Evolutionary conservation across 2,329 filamentous ascomycete genomes (phyloP).

Genomic region (Leptographium flavum): DNA sequence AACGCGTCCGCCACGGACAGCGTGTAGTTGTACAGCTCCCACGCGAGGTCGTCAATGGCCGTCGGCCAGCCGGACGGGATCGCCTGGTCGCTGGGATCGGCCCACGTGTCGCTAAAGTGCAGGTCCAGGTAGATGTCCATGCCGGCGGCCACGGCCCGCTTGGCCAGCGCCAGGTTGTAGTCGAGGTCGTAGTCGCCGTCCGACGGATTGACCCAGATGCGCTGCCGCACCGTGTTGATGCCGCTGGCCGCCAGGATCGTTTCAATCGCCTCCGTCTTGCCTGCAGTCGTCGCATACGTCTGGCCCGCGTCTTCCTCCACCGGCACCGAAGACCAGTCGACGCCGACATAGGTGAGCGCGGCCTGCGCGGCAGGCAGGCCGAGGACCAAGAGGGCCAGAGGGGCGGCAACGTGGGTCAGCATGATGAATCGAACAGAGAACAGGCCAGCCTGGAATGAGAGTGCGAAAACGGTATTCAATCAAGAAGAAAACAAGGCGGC

Average conservation of each 20-base stretch:
- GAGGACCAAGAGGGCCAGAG: background rate
- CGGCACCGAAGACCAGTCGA: slow-evolving; percentile 55
- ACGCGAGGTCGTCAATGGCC: slow-evolving; percentile 41
- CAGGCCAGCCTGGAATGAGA: too few species aligned
- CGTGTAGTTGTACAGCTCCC: slow-evolving; percentile 57
- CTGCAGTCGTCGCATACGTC: slow-evolving; percentile 42
- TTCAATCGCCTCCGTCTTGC: slow-evolving; percentile 40
- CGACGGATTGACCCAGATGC: slow-evolving; percentile 54
- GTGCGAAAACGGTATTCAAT: too few species aligned
- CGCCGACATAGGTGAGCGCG: slow-evolving; percentile 47
- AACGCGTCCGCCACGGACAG: slow-evolving; percentile 46
- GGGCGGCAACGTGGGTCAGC: background rate
- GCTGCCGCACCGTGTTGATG: slow-evolving; percentile 56
- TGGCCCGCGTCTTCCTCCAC: slow-evolving; percentile 48
- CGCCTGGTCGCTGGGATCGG: slow-evolving; percentile 48
- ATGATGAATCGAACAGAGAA: background rate
- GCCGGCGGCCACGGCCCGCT: slow-evolving; percentile 47
- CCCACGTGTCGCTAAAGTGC: slow-evolving; percentile 58
- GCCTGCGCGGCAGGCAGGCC: slow-evolving; percentile 2
- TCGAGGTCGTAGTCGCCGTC: slow-evolving; percentile 46
- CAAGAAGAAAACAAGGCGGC: too few species aligned
- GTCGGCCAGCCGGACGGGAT: slow-evolving; percentile 49
- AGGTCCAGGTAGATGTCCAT: slow-evolving; percentile 48
- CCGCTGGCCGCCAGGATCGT: slow-evolving; percentile 45
- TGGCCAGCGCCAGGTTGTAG: slow-evolving; percentile 56